phyloP scores from a whole-genome alignment of 345 rosid species.

The Aquilaria malaccensis region DNA sequence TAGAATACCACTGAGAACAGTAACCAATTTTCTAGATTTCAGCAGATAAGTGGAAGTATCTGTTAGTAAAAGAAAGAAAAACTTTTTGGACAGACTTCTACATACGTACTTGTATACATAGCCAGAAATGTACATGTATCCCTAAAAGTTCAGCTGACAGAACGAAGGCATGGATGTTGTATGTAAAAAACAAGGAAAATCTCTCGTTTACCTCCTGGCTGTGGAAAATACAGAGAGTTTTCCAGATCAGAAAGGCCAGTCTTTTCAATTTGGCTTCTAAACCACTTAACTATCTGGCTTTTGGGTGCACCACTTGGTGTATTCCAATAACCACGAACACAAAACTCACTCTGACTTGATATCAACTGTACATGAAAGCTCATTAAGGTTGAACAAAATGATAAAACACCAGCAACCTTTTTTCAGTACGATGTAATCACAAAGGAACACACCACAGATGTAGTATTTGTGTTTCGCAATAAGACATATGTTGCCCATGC shows the following conservation, averaged over 20 bases:
- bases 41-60: too few species aligned
- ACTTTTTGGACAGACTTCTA: too few species aligned
- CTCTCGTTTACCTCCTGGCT: constrained; percentile 40
- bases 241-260: constrained; percentile 54
- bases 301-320: constrained; percentile 43
- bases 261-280: constrained; percentile 42
- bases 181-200: neutral
- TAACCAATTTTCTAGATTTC: too few species aligned
- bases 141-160: too few species aligned
- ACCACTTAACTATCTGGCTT: constrained; percentile 48
- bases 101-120: too few species aligned
- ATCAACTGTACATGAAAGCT: constrained; percentile 38
- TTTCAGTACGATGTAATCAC: too few species aligned
- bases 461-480: constrained; percentile 69
- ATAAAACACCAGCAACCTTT: neutral
- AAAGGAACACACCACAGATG: constrained; percentile 47
- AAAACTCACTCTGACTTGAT: constrained; percentile 47
- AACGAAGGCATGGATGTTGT: too few species aligned
- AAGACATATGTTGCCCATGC: constrained; percentile 89
- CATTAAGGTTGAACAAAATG: neutral
- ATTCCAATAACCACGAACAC: constrained; percentile 89
- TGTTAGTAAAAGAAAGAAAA: too few species aligned
- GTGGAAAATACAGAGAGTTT: constrained; percentile 70
- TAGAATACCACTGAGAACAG: too few species aligned
- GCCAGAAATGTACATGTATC: too few species aligned